Evolutionary conservation across 768 basidiomycete genomes (phyloP).

Genomic region (Royoungia palumana): DNA sequence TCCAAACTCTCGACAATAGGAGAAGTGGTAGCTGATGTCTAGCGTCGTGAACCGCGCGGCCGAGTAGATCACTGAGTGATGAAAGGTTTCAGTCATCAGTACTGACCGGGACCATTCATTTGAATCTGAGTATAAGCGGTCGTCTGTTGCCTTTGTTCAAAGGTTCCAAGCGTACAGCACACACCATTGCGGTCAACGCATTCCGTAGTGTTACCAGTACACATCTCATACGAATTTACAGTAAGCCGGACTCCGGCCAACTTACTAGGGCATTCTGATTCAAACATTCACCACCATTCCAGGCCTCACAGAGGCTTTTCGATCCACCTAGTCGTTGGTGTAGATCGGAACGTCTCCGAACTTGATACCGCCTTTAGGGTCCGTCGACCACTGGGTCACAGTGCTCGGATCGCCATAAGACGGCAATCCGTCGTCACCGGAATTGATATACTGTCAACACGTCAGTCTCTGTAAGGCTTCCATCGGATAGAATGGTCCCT

Average conservation of each 20-base stretch:
- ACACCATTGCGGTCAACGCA: conserved; percentile 18
- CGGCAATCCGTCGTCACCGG: conserved; percentile 33
- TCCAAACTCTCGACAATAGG: no score
- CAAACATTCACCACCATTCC: not conserved
- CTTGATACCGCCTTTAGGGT: conserved; percentile 26
- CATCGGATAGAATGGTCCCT: conserved; percentile 4
- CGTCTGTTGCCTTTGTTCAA: no score
- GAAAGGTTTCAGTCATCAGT: no score
- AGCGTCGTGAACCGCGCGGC: no score
- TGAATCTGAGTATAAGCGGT: no score
- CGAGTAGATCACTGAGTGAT: no score
- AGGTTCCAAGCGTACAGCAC: no score
- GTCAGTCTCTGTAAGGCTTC: not conserved
- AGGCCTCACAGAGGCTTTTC: conserved; percentile 1
- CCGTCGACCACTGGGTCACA: conserved; percentile 27
- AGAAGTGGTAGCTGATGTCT: no score
- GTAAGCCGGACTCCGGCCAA: conserved; percentile 9
- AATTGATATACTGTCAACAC: conserved; percentile 37
- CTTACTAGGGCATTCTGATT: not conserved
- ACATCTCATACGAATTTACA: not conserved
- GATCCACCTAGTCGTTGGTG: conserved; percentile 31
- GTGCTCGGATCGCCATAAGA: conserved; percentile 29
- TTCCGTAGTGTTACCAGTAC: conserved; percentile 10
- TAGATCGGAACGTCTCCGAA: conserved; percentile 44
- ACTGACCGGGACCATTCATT: no score